Conservation (phyloP, 768 basidiomycete species). For the Pleurotus platypus region DNA sequence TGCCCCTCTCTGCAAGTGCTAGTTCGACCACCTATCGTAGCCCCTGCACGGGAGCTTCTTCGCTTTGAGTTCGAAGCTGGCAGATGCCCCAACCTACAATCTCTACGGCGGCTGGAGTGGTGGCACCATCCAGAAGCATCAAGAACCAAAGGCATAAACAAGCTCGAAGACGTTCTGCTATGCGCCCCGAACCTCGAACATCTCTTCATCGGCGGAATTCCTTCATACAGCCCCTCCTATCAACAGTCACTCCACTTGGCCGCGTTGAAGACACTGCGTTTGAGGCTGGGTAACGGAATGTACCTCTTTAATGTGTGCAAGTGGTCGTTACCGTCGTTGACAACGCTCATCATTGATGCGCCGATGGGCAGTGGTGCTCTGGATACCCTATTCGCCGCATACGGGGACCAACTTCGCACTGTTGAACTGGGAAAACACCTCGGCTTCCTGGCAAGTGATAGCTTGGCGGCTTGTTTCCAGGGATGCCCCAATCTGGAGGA, state of each 20-base stretch:
- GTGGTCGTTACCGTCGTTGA: slow-evolving; percentile 55
- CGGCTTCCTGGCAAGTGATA: slow-evolving; percentile 49
- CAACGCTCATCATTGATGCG: slow-evolving; percentile 48
- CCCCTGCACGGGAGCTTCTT: slow-evolving; percentile 20
- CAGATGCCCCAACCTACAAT: slow-evolving; percentile 35
- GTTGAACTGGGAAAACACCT: slow-evolving; percentile 59
- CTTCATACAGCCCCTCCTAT: slow-evolving; percentile 24
- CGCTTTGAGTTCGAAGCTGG: slow-evolving; percentile 53
- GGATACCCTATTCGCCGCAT: slow-evolving; percentile 43
- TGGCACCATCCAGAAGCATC: slow-evolving; percentile 59
- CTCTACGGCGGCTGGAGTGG: slow-evolving; percentile 65
- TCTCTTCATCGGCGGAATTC: slow-evolving; percentile 51
- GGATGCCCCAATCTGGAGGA: slow-evolving; percentile 42
- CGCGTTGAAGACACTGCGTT: slow-evolving; percentile 48
- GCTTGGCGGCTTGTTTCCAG: slow-evolving; percentile 41
- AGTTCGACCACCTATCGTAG: slow-evolving; percentile 38
- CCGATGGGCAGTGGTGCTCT: slow-evolving; percentile 34
- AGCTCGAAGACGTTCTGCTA: slow-evolving; percentile 46
- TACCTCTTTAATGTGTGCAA: slow-evolving; percentile 44
- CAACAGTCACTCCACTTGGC: slow-evolving; percentile 34
- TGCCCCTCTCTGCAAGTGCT: slow-evolving; percentile 54
- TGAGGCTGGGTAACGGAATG: slow-evolving; percentile 44
- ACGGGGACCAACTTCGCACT: slow-evolving; percentile 46
- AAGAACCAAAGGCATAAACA: slow-evolving; percentile 64
- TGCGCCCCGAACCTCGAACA: slow-evolving; percentile 54